A percentile compares a stretch with the other conserved stretches of the same genome.
Evolutionary conservation across 2,329 filamentous ascomycete species (phyloP).

Genomic region (Fusarium oligoseptatum): DNA sequence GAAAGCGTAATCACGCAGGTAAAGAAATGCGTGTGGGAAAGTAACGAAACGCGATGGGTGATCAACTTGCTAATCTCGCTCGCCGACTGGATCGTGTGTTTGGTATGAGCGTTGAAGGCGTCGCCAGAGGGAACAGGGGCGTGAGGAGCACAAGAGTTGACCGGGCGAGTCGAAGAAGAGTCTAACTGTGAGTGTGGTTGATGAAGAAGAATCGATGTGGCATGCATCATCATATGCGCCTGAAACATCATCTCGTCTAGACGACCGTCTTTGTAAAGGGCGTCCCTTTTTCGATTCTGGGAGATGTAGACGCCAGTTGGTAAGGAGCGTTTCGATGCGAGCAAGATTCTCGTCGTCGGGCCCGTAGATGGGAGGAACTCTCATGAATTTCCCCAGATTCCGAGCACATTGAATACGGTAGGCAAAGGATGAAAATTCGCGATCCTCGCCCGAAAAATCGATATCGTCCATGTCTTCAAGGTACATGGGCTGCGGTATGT

Average conservation of each 20-base stretch:
- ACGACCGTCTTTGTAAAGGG: slow-evolving; percentile 76
- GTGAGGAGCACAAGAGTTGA: slow-evolving; percentile 77
- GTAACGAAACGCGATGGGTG: slow-evolving; percentile 78
- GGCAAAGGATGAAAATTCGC: slow-evolving; percentile 84
- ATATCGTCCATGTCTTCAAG: slow-evolving; percentile 82
- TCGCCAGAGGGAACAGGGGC: slow-evolving; percentile 63
- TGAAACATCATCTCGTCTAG: slow-evolving; percentile 94
- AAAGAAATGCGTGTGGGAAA: slow-evolving; percentile 86
- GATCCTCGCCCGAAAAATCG: slow-evolving; percentile 78
- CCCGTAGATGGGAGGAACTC: slow-evolving; percentile 64
- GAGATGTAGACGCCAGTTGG: slow-evolving; percentile 85
- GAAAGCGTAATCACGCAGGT: slow-evolving; percentile 83
- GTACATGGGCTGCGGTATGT: slow-evolving; percentile 70
- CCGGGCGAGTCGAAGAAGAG: slow-evolving; percentile 66
- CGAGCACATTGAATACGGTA: slow-evolving; percentile 87
- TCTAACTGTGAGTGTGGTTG: slow-evolving; percentile 84
- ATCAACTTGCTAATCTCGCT: slow-evolving; percentile 82
- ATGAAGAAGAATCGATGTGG: slow-evolving; percentile 80
- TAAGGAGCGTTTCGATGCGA: slow-evolving; percentile 66
- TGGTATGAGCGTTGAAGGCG: slow-evolving; percentile 76
- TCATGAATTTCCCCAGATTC: slow-evolving; percentile 82
- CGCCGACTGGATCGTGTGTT: slow-evolving; percentile 84
- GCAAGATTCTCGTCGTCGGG: slow-evolving; percentile 66
- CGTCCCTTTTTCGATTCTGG: slow-evolving; percentile 77
- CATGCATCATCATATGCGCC: slow-evolving; percentile 82